phyloP scores from a whole-genome alignment of 768 basidiomycete species.

The Kwoniella heveanensis region DNA sequence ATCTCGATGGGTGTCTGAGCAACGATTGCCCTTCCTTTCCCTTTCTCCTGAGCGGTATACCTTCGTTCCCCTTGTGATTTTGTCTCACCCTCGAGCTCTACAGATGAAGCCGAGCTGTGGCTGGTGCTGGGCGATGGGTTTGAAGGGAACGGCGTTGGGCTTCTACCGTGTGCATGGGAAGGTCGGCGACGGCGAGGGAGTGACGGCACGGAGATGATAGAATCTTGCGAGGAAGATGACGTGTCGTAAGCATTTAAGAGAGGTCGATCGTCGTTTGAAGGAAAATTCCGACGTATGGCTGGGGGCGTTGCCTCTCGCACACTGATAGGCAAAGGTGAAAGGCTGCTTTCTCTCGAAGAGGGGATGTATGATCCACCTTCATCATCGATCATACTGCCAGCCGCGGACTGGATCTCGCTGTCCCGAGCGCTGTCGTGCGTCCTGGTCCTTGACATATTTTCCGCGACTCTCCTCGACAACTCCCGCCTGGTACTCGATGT shows the following conservation, averaged over 20 bases:
- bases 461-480: not conserved
- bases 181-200: conserved; percentile 8
- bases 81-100: not conserved
- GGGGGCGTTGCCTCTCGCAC: not conserved
- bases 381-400: conserved; percentile 3
- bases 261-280: not conserved
- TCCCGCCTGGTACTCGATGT: conserved; percentile 1
- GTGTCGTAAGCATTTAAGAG: not conserved
- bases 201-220: not conserved
- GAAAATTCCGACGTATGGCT: not conserved
- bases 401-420: not conserved
- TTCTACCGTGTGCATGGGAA: not conserved
- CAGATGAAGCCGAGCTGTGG: not conserved
- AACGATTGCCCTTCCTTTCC: conserved; percentile 31
- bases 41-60: conserved; percentile 32
- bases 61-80: conserved; percentile 6
- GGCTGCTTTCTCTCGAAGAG: conserved; percentile 17
- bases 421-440: not conserved
- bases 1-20: conserved; percentile 16
- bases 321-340: conserved; percentile 6
- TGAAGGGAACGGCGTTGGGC: not conserved
- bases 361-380: conserved; percentile 3
- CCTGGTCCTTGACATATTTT: not conserved
- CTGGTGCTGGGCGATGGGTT: not conserved
- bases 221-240: not conserved